These are phyloP conservation scores for Nadsonia starkeyi-henricii DNA, from an alignment of 1,139 yeast species.

Conservation along the genomic window DNA sequence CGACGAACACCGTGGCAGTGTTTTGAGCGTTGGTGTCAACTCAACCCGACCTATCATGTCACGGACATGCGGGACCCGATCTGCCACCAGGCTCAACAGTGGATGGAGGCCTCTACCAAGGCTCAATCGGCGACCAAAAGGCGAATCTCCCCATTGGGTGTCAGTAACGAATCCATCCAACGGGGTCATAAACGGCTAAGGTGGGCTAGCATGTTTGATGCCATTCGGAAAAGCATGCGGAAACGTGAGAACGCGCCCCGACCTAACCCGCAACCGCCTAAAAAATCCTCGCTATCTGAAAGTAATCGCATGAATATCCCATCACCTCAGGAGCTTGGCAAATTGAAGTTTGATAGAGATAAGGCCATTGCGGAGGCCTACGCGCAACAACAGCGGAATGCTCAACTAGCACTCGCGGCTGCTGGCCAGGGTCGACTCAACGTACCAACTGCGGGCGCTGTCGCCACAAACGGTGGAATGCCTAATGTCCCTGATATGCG, in stretches of 20 bases:
- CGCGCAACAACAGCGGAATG: conserved; percentile 35
- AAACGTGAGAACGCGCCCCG: conserved; percentile 64
- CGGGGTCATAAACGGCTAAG: conserved; percentile 80
- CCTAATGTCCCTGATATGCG: neutral
- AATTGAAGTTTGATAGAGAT: conserved; percentile 72
- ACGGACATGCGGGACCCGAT: conserved; percentile 79
- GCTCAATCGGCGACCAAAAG: conserved; percentile 80
- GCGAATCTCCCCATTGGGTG: conserved; percentile 82
- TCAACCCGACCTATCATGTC: conserved; percentile 76
- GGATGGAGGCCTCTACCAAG: conserved; percentile 85
- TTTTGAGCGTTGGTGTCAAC: conserved; percentile 87
- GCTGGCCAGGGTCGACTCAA: neutral
- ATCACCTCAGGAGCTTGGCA: conserved; percentile 71
- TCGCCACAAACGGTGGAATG: neutral
- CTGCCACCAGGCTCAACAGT: conserved; percentile 72
- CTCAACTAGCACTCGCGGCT: neutral
- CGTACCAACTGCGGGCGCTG: neutral
- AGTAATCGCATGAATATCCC: conserved; percentile 29
- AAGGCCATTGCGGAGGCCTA: conserved; percentile 67
- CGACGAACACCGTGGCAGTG: conserved; percentile 98
- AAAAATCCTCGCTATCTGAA: conserved; percentile 21
- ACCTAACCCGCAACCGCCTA: conserved; percentile 29
- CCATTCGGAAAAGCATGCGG: conserved; percentile 77
- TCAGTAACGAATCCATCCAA: conserved; percentile 80
- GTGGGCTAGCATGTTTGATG: conserved; percentile 97